Conservation (phyloP, 176 grass and related monocot genomes). For the Aegilops longissima region DNA sequence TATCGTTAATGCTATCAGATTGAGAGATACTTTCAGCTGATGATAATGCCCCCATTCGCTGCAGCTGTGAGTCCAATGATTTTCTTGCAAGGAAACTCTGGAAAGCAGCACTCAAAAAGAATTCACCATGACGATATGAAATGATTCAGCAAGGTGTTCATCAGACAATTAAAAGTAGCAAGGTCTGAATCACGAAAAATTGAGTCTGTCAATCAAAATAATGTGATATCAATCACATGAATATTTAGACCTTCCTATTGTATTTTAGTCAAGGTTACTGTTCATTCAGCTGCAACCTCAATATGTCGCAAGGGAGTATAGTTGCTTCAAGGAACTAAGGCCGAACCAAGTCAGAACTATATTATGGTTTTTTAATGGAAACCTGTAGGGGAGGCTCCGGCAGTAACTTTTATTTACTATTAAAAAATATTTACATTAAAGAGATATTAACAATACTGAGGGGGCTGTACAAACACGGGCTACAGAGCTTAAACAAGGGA, state of each 20-base stretch:
- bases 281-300: neutral
- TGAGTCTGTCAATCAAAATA: neutral
- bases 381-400: neutral
- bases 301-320: neutral
- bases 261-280: neutral
- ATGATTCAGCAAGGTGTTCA: neutral
- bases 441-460: neutral
- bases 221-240: neutral
- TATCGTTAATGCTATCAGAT: conserved; percentile 59
- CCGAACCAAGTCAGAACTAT: neutral
- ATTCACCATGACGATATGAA: conserved; percentile 15
- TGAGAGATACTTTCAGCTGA: conserved; percentile 73
- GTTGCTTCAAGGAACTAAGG: conserved; percentile 4
- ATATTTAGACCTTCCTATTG: neutral
- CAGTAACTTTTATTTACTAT: neutral
- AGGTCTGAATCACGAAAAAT: neutral
- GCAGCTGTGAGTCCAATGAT: conserved; percentile 77
- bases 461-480: neutral
- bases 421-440: neutral
- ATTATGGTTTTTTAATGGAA: neutral
- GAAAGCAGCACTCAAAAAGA: conserved; percentile 18
- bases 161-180: neutral
- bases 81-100: conserved; percentile 92
- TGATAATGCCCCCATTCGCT: conserved; percentile 65
- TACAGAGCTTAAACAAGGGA: neutral